These are phyloP conservation scores for Aspergillus clavatus DNA, from an alignment of 2,329 filamentous ascomycete species.

Conservation along the genomic window DNA sequence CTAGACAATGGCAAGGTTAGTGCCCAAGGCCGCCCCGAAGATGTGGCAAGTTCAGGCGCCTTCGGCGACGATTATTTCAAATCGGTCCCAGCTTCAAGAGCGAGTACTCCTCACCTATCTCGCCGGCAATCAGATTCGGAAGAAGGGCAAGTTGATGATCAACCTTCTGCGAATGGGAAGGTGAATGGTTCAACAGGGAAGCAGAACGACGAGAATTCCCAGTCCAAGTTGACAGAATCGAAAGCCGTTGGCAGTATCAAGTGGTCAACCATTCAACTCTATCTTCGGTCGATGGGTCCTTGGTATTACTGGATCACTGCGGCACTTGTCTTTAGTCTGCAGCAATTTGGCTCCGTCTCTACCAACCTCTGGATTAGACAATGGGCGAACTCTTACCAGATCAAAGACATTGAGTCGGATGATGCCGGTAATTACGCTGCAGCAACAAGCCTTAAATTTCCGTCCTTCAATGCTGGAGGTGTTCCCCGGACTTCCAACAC, in stretches of 20 bases:
- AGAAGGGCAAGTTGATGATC: conserved; percentile 55
- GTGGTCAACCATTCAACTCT: conserved; percentile 77
- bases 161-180: conserved; percentile 46
- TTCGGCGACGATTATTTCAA: conserved; percentile 80
- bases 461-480: conserved; percentile 34
- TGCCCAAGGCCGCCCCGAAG: conserved; percentile 68
- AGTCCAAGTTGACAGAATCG: conserved; percentile 58
- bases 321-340: conserved; percentile 66
- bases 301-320: conserved; percentile 93
- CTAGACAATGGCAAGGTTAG: conserved; percentile 81
- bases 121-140: conserved; percentile 70
- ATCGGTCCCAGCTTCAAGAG: conserved; percentile 65
- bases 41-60: conserved; percentile 80
- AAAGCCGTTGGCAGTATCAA: conserved; percentile 87
- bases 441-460: conserved; percentile 31
- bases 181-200: conserved; percentile 37
- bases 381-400: conserved; percentile 86
- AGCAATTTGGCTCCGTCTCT: conserved; percentile 80
- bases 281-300: conserved; percentile 84
- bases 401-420: conserved; percentile 34
- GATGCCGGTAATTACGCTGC: conserved; percentile 41
- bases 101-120: conserved; percentile 69
- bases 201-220: conserved; percentile 44
- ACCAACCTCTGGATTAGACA: conserved; percentile 92
- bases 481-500: conserved; percentile 32